Evolutionary conservation across 768 basidiomycete genomes (phyloP).

Genomic region (Suillus spraguei): DNA sequence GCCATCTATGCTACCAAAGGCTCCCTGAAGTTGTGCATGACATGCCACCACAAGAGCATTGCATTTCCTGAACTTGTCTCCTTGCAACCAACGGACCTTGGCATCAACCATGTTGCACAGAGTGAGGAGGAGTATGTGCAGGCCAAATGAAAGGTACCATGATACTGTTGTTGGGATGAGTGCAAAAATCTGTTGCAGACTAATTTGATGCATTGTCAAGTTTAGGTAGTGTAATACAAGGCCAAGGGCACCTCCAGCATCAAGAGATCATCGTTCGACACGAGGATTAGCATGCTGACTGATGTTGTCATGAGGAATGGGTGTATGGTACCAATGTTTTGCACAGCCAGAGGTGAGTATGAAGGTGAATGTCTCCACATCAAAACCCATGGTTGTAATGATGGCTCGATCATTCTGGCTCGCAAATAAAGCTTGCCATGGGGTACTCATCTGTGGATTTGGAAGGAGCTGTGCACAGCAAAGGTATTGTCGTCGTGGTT

Average conservation of each 20-base stretch:
- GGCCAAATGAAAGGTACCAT: constrained; percentile 37
- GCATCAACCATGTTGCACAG: constrained; percentile 33
- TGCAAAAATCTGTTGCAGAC: constrained; percentile 45
- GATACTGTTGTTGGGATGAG: constrained; percentile 40
- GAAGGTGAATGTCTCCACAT: not conserved
- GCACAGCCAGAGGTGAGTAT: not conserved
- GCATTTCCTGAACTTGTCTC: constrained; percentile 32
- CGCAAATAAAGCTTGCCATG: too few species aligned
- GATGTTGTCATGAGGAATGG: too few species aligned
- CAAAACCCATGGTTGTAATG: too few species aligned
- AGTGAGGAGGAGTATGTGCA: constrained; percentile 32
- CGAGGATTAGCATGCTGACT: not conserved
- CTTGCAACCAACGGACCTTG: constrained; percentile 29
- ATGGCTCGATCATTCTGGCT: too few species aligned
- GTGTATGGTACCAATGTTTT: not conserved
- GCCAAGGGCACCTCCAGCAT: not conserved
- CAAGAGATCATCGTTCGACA: not conserved
- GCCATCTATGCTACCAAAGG: constrained; percentile 46
- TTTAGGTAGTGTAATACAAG: too few species aligned
- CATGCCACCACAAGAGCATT: constrained; percentile 28
- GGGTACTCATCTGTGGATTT: too few species aligned
- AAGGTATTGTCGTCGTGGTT: too few species aligned
- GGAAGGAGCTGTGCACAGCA: too few species aligned
- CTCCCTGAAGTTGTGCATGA: constrained; percentile 37
- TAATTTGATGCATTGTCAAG: constrained; percentile 35